Conservation (phyloP, 73 alveolate species). For the Tetrahymena elliotti region DNA sequence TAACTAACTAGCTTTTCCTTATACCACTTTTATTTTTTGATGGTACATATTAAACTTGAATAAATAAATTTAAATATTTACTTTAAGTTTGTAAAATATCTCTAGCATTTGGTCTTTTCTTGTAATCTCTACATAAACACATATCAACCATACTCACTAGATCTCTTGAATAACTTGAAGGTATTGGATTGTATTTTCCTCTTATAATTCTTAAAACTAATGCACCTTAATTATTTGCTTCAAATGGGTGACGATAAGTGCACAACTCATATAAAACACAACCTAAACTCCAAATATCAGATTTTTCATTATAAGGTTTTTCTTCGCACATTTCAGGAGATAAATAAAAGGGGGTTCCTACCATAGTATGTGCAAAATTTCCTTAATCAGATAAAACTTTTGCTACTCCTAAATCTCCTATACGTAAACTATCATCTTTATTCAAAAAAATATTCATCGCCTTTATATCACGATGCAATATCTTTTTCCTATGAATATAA, state of each 20-base stretch:
- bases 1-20: not conserved
- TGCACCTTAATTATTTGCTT: conserved; percentile 91
- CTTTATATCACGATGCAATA: conserved; percentile 81
- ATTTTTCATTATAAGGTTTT: conserved; percentile 70
- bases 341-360: conserved; percentile 95
- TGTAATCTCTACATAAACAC: conserved; percentile 78
- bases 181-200: conserved; percentile 88
- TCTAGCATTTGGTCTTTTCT: conserved; percentile 76
- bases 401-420: conserved; percentile 89
- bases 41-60: not conserved
- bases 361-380: conserved; percentile 46
- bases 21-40: not conserved
- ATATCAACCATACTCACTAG: conserved; percentile 67
- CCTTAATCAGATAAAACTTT: conserved; percentile 23
- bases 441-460: conserved; percentile 69
- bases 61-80: not conserved
- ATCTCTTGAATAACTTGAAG: conserved; percentile 67
- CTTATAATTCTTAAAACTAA: conserved; percentile 87
- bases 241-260: conserved; percentile 94
- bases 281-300: conserved; percentile 88
- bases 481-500: conserved; percentile 63
- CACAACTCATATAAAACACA: conserved; percentile 97
- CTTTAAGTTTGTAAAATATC: conserved; percentile 48
- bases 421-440: conserved; percentile 60
- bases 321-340: conserved; percentile 96